A percentile compares a stretch with the other conserved stretches of the same genome.
These are phyloP conservation scores for Xylariaceae sp. DNA, from an alignment of 2,329 filamentous ascomycete genomes.

Conservation along the genomic window DNA sequence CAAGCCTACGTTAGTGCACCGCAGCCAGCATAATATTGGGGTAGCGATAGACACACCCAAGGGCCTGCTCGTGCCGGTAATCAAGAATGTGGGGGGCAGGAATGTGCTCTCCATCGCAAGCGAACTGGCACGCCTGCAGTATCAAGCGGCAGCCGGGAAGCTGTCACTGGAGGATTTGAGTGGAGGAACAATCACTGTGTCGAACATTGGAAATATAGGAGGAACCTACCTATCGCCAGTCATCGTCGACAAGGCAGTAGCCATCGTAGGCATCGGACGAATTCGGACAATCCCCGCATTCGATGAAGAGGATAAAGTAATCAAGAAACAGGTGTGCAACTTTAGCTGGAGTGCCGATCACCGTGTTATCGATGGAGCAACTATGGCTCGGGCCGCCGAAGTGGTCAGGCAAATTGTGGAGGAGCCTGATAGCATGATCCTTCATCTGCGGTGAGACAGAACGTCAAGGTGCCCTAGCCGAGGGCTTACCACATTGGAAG, in stretches of 20 bases:
- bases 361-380: constrained; percentile 91
- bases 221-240: constrained; percentile 92
- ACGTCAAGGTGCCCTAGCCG: constrained; percentile 4
- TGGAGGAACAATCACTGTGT: constrained; percentile 92
- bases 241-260: constrained; percentile 88
- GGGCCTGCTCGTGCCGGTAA: constrained; percentile 89
- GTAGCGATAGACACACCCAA: constrained; percentile 92
- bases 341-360: constrained; percentile 98
- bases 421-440: constrained; percentile 84
- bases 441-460: constrained; percentile 71
- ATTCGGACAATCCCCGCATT: constrained; percentile 85
- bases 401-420: constrained; percentile 80
- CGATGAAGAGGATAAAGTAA: constrained; percentile 62
- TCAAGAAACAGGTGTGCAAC: constrained; percentile 81
- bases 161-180: constrained; percentile 76
- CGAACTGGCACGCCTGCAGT: constrained; percentile 77
- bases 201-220: constrained; percentile 94
- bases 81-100: constrained; percentile 79
- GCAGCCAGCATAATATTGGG: constrained; percentile 90
- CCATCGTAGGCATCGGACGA: constrained; percentile 87
- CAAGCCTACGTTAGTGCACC: constrained; percentile 79
- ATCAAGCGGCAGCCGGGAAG: constrained; percentile 75
- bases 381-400: constrained; percentile 89
- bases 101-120: constrained; percentile 80
- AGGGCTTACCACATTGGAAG: constrained; percentile 19